Percentiles rank a stretch among this genome's conserved stretches.
phyloP scores from a whole-genome alignment of 2,329 filamentous ascomycete species.

The Drechslerella dactyloides region DNA sequence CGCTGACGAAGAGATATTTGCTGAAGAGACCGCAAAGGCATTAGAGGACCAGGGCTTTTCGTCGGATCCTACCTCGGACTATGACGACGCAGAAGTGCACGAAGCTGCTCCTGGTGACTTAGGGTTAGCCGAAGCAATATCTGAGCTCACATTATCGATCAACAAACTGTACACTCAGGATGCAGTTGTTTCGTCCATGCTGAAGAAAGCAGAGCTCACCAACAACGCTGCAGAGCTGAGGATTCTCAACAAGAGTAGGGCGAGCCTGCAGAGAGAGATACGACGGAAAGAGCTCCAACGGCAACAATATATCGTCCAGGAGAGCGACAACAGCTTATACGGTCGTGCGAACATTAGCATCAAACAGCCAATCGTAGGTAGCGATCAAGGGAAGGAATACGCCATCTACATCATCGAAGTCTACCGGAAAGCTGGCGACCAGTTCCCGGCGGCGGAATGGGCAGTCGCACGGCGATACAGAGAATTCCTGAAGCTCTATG shows the following conservation, averaged over 20 bases:
- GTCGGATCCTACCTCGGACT: slow-evolving; percentile 58
- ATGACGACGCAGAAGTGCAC: slow-evolving; percentile 81
- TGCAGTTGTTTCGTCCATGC: slow-evolving; percentile 86
- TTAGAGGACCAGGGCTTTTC: slow-evolving; percentile 71
- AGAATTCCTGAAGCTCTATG: slow-evolving; percentile 95
- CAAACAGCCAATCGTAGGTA: slow-evolving; percentile 90
- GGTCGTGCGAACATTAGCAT: slow-evolving; percentile 88
- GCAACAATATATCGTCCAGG: slow-evolving; percentile 95
- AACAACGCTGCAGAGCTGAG: slow-evolving; percentile 94
- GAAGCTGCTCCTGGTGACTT: slow-evolving; percentile 94
- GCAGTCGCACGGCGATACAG: slow-evolving; percentile 90
- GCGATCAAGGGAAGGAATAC: slow-evolving; percentile 91
- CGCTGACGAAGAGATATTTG: slow-evolving; percentile 88
- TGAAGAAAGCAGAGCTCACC: slow-evolving; percentile 91
- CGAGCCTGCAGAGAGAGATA: slow-evolving; percentile 89
- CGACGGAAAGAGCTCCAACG: slow-evolving; percentile 92
- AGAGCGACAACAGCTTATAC: slow-evolving; percentile 96
- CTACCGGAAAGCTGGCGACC: slow-evolving; percentile 84
- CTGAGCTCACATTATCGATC: slow-evolving; percentile 84
- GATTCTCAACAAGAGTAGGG: slow-evolving; percentile 90
- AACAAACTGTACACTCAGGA: slow-evolving; percentile 87
- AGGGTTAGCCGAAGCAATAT: slow-evolving; percentile 89
- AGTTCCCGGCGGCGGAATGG: slow-evolving; percentile 97
- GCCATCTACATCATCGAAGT: slow-evolving; percentile 92
- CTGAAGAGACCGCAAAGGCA: slow-evolving; percentile 78